Evolutionary conservation across 2,329 filamentous ascomycete genomes (phyloP), one percentile per base, ranked within the genome.

Genomic region (Chaetomiaceae sp.): DNA sequence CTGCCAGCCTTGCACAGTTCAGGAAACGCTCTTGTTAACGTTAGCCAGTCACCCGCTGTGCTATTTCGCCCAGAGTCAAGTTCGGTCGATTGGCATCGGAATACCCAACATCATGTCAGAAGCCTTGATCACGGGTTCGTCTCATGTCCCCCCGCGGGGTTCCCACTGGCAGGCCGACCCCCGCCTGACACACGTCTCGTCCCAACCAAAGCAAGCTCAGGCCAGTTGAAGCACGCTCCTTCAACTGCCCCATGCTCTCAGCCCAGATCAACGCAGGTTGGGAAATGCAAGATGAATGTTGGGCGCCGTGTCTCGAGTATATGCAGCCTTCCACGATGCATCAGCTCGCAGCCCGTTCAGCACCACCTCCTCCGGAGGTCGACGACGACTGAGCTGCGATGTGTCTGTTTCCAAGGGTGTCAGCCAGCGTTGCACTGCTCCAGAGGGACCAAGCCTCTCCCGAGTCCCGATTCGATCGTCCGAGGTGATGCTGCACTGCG

Each of bases 221-320:
- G 30, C 25, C 13, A 27, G 21, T 12, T 12, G 17, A 43, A 19
- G 43, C 48, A 51, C 30, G 17, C 12, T 20, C 17, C 34, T 16
- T 20, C 6, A 14, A 20, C 16, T 34, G 27, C 41, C 41, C 39
- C 21, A 30, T 19, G 43, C 44, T 34, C 14, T n/a, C n/a, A n/a
- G n/a, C n/a, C 27, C 31, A 39, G 13, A 40, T 39, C 42, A 19
- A 35, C 19, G 19, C 35, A 39, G 43, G 6, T 21, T n/a, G n/a
- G 20, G 25, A 33, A 40, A 33, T 49, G 52, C 53, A 54, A 43
- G 46, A 54, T n/a, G n/a, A n/a, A n/a, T n/a, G n/a, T 51, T 20
- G 44, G 48, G 47, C 19, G 39, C 37, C 46, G 37, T 39, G 41
- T 53, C 37, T 47, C 34, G 21, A 54, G 23, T 5, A n/a, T n/a